Conservation (phyloP, 2,329 filamentous ascomycete species). For the Cucurbitaria berberidis region DNA sequence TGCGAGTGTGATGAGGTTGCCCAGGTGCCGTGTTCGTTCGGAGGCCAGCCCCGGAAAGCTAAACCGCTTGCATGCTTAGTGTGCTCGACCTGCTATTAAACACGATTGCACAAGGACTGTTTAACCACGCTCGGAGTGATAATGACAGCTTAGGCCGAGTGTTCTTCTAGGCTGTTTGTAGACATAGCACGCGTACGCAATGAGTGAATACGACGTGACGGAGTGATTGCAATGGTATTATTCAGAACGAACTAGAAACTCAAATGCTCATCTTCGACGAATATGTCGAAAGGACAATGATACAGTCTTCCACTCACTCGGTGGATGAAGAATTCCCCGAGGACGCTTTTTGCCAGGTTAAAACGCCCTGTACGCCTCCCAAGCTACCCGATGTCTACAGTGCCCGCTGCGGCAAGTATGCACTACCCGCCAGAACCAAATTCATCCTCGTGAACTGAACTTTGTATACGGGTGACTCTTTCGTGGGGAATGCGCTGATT, state of each 20-base stretch:
- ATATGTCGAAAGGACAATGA: neutral
- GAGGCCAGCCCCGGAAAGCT: neutral
- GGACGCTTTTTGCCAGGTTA: neutral
- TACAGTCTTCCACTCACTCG: neutral
- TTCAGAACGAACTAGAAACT: neutral
- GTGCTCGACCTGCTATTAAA: neutral
- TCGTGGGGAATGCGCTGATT: slow-evolving; percentile 92
- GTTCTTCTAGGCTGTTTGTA: neutral
- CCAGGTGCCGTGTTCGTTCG: neutral
- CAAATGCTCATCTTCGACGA: neutral
- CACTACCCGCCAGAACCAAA: slow-evolving; percentile 82
- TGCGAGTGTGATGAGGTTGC: neutral
- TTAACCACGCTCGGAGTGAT: neutral
- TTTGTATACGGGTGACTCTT: slow-evolving; percentile 93
- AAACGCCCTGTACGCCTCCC: neutral
- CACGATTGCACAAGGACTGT: neutral
- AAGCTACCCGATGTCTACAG: neutral
- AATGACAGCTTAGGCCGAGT: neutral
- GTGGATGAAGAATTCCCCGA: neutral
- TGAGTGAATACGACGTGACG: neutral
- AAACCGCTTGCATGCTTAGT: neutral
- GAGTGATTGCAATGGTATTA: neutral
- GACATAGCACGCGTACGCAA: neutral
- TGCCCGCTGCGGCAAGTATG: slow-evolving; percentile 59
- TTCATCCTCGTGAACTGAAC: slow-evolving; percentile 97